Evolutionary conservation across 2,329 filamentous ascomycete genomes (phyloP).

Genomic region (Fusarium camptoceras): DNA sequence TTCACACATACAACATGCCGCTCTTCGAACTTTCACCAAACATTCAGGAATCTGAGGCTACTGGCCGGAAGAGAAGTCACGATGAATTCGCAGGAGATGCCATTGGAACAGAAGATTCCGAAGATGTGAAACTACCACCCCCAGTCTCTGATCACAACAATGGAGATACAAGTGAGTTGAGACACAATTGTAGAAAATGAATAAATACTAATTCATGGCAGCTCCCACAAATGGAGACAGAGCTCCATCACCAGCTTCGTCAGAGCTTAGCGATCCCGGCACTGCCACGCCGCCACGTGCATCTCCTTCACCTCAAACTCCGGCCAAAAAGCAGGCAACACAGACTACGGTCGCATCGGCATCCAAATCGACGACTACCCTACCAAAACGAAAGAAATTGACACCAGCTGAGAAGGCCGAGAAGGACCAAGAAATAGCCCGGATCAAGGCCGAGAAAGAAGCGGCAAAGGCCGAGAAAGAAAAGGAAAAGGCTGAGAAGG

Average conservation of each 20-base stretch:
- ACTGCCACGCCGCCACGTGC: slow-evolving; percentile 55
- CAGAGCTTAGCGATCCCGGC: slow-evolving; percentile 57
- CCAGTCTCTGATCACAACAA: slow-evolving; percentile 32
- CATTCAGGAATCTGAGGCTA: slow-evolving; percentile 58
- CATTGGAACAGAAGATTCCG: slow-evolving; percentile 40
- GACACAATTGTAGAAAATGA: too few species aligned
- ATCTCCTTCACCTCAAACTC: slow-evolving; percentile 54
- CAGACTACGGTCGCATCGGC: slow-evolving; percentile 20
- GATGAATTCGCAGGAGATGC: slow-evolving; percentile 57
- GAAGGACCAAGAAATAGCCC: slow-evolving; percentile 51
- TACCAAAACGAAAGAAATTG: slow-evolving; percentile 58
- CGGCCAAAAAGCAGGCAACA: slow-evolving; percentile 40
- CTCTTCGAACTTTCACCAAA: slow-evolving; percentile 62
- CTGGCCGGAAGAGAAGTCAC: slow-evolving; percentile 60
- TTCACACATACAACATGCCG: slow-evolving; percentile 55
- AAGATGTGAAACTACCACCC: slow-evolving; percentile 36
- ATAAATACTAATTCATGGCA: slow-evolving; percentile 39
- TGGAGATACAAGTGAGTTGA: slow-evolving; percentile 42
- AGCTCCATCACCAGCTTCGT: slow-evolving; percentile 48
- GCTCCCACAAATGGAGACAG: slow-evolving; percentile 43
- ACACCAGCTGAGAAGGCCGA: slow-evolving; percentile 56
- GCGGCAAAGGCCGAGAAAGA: slow-evolving; percentile 40
- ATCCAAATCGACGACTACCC: slow-evolving; percentile 37
- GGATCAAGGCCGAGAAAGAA: slow-evolving; percentile 53
- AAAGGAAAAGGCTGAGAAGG: slow-evolving; percentile 53